These are phyloP conservation scores for Pythium myriotylum DNA, from an alignment of 352 stramenopile species.

Conservation along the genomic window DNA sequence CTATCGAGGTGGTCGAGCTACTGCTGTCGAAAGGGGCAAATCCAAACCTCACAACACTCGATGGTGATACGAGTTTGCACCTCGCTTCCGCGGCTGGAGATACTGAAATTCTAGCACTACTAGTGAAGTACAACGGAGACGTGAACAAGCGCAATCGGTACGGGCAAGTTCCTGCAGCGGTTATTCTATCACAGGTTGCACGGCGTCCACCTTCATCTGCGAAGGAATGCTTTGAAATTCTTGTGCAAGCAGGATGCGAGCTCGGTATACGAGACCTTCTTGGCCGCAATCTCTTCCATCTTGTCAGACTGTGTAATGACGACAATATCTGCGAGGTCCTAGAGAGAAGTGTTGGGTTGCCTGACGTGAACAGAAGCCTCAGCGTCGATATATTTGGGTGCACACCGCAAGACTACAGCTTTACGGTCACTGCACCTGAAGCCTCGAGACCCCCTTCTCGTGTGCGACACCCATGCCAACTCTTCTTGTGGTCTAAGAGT, in stretches of 20 bases:
- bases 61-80: constrained; percentile 77
- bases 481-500: constrained; percentile 26
- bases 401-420: constrained; percentile 56
- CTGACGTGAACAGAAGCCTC: constrained; percentile 16
- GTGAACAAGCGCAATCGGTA: constrained; percentile 70
- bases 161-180: constrained; percentile 61
- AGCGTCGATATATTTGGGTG: constrained; percentile 71
- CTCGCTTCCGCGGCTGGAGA: constrained; percentile 50
- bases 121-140: constrained; percentile 61
- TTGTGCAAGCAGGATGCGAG: constrained; percentile 49
- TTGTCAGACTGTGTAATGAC: constrained; percentile 49
- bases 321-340: constrained; percentile 37
- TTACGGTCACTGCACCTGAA: not conserved
- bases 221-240: constrained; percentile 52
- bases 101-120: constrained; percentile 48
- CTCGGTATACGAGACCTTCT: constrained; percentile 66
- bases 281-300: constrained; percentile 57
- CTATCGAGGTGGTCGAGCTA: constrained; percentile 62
- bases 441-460: constrained; percentile 7
- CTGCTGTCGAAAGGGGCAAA: constrained; percentile 68
- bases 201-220: constrained; percentile 25
- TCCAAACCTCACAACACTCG: constrained; percentile 58
- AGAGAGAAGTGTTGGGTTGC: constrained; percentile 26
- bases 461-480: constrained; percentile 23
- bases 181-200: constrained; percentile 46